These are phyloP conservation scores for Neoconidiobolus thromboides DNA, from an alignment of 371 early-diverging fungal species.

Conservation along the genomic window DNA sequence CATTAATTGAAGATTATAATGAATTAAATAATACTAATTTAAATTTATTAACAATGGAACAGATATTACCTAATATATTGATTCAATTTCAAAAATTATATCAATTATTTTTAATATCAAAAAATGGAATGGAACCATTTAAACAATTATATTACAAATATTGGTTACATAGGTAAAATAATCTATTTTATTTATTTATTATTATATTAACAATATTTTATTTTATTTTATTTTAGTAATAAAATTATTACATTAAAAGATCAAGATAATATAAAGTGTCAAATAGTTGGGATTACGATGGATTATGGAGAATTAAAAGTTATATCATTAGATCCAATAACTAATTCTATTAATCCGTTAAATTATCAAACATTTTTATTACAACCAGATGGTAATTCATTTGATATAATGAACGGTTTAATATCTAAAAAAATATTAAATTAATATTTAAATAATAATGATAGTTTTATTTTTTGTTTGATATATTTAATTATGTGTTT, in stretches of 20 bases:
- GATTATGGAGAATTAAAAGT: constrained; percentile 61
- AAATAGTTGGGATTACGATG: constrained; percentile 54
- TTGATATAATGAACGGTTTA: constrained; percentile 85
- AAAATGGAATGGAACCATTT: constrained; percentile 52
- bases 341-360: constrained; percentile 11
- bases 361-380: constrained; percentile 29
- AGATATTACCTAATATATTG: constrained; percentile 48
- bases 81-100: constrained; percentile 55
- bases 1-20: constrained; percentile 37
- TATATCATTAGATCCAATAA: constrained; percentile 24
- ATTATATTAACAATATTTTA: not conserved
- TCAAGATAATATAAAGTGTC: constrained; percentile 26
- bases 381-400: constrained; percentile 89
- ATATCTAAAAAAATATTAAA: constrained; percentile 36
- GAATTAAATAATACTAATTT: constrained; percentile 18
- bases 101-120: constrained; percentile 27
- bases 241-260: constrained; percentile 47
- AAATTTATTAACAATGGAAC: constrained; percentile 37
- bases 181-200: not conserved
- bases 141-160: constrained; percentile 44
- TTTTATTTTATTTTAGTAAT: constrained; percentile 13
- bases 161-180: constrained; percentile 68
- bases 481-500: no score
- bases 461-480: no score
- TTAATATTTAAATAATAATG: no score